Conservation (phyloP, 2,329 filamentous ascomycete genomes). For the Clonostachys rosea region DNA sequence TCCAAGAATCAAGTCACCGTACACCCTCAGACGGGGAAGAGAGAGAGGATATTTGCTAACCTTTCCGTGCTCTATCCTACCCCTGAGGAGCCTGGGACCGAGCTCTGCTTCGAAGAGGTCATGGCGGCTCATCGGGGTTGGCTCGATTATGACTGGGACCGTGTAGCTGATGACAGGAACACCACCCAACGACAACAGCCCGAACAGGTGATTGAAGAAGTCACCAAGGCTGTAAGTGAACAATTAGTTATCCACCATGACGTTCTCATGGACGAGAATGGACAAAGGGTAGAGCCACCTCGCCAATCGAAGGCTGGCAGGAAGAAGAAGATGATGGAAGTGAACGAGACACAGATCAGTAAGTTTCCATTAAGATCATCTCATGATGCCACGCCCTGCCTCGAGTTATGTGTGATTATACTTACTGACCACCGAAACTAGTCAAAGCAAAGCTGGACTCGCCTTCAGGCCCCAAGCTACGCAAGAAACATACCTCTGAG, state of each 20-base stretch:
- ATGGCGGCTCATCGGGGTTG: conserved; percentile 73
- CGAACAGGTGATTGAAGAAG: conserved; percentile 2
- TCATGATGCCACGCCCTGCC: no score
- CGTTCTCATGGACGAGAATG: conserved; percentile 55
- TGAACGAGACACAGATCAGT: conserved; percentile 93
- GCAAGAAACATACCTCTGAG: conserved; percentile 69
- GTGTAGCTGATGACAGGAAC: no score
- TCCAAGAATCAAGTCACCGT: conserved; percentile 72
- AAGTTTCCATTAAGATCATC: conserved; percentile 25
- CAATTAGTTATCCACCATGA: conserved; percentile 9
- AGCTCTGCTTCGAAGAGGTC: conserved; percentile 89
- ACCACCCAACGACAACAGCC: neutral
- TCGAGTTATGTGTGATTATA: neutral
- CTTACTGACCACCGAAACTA: conserved; percentile 22
- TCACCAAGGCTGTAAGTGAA: conserved; percentile 3
- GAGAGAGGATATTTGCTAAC: conserved; percentile 84
- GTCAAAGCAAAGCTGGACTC: conserved; percentile 94
- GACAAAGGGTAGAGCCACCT: conserved; percentile 26
- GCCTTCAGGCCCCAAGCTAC: conserved; percentile 78
- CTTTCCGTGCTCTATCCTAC: conserved; percentile 82
- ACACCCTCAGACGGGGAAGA: conserved; percentile 77
- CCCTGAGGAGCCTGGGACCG: conserved; percentile 63
- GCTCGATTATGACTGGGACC: conserved; percentile 52
- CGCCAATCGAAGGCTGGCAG: conserved; percentile 44
- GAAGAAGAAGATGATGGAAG: conserved; percentile 77